Evolutionary conservation across 2,329 filamentous ascomycete genomes (phyloP).

Genomic region (Sarocladium brachiariae): DNA sequence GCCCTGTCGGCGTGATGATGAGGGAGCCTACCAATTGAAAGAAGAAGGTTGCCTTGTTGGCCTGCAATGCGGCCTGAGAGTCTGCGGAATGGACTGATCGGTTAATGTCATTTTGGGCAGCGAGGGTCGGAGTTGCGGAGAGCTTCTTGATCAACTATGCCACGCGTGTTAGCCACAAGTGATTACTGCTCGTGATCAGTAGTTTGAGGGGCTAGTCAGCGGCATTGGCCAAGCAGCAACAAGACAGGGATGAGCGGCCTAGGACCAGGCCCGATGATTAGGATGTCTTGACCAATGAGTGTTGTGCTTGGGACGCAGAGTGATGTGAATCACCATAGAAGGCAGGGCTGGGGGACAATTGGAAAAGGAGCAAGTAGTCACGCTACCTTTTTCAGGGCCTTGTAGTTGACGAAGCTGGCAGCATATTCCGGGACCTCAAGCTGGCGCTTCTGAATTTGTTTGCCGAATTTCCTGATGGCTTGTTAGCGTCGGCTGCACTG

Average conservation of each 20-base stretch:
- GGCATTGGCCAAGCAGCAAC: not conserved
- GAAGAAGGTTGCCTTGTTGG: slow-evolving; percentile 98
- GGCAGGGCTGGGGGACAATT: slow-evolving; percentile 2
- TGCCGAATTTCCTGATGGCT: slow-evolving; percentile 90
- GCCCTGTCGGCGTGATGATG: slow-evolving; percentile 11
- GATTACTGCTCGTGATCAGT: not conserved
- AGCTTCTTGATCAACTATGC: slow-evolving; percentile 94
- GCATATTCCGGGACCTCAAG: slow-evolving; percentile 99
- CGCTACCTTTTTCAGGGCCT: slow-evolving; percentile 90
- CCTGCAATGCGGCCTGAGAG: slow-evolving; percentile 83
- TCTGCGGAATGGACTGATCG: slow-evolving; percentile 48
- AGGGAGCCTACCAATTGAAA: slow-evolving; percentile 83
- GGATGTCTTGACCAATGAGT: slow-evolving; percentile 1
- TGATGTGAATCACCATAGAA: not conserved
- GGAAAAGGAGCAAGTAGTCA: slow-evolving; percentile 14
- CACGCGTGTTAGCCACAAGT: slow-evolving; percentile 5
- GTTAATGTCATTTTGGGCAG: slow-evolving; percentile 61
- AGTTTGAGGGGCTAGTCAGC: not conserved
- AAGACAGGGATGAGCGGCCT: not conserved
- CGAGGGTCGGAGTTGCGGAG: slow-evolving; percentile 80
- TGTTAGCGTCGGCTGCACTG: not conserved
- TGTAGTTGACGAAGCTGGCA: slow-evolving; percentile 98
- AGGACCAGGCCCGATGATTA: not conserved
- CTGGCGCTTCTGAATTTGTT: slow-evolving; percentile 98
- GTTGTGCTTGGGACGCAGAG: not conserved